phyloP scores from a whole-genome alignment of 768 basidiomycete genomes.

The Boletus subparvulus region DNA sequence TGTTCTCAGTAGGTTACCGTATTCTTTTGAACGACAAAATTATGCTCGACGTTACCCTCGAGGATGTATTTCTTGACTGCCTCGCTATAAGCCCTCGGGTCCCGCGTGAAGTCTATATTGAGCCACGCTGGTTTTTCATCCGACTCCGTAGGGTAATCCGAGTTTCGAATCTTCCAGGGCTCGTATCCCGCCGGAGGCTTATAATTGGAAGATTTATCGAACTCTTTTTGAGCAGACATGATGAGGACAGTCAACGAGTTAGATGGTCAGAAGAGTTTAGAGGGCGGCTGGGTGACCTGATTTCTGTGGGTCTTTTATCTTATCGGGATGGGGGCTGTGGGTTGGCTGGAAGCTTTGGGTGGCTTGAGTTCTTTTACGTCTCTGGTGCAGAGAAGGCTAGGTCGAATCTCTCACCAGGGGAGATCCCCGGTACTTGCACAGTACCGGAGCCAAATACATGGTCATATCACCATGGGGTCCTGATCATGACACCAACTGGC shows the following conservation, averaged over 20 bases:
- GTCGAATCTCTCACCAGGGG: too few species aligned
- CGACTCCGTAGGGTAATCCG: neutral
- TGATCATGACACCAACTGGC: too few species aligned
- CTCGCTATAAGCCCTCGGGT: neutral
- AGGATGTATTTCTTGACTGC: neutral
- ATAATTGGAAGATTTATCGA: neutral
- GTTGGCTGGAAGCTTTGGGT: neutral
- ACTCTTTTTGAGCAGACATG: neutral
- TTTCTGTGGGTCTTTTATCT: neutral
- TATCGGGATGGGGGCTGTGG: neutral
- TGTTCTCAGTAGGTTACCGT: neutral
- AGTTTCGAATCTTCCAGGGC: neutral
- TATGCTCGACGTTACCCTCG: neutral
- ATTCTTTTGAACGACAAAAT: neutral
- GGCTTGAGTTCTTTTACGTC: neutral
- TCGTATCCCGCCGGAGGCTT: neutral
- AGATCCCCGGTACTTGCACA: too few species aligned
- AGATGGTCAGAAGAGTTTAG: neutral
- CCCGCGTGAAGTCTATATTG: neutral
- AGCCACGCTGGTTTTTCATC: neutral
- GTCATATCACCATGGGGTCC: too few species aligned
- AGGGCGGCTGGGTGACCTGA: neutral
- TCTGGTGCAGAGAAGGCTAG: neutral
- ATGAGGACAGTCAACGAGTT: neutral
- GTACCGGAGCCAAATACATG: too few species aligned